Evolutionary conservation across 306 rosid genomes (phyloP).

Genomic region (Glycine soja): DNA sequence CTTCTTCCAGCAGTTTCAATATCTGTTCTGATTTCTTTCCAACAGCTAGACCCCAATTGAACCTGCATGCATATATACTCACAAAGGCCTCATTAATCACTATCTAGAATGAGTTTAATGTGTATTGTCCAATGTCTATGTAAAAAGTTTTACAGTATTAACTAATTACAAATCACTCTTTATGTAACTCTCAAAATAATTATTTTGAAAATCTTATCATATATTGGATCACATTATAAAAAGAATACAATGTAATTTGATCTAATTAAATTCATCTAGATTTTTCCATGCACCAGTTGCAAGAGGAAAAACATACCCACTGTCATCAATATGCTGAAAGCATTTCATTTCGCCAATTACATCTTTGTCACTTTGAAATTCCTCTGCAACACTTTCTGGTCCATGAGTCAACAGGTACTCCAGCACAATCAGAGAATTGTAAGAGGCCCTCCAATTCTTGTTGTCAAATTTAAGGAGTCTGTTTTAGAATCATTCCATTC

Average conservation of each 20-base stretch:
- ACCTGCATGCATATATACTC: conserved; percentile 53
- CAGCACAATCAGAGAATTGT: conserved; percentile 69
- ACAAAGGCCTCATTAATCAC: not conserved
- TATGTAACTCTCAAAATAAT: too few relatives aligned
- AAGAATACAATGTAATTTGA: too few relatives aligned
- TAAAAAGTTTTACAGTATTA: not conserved
- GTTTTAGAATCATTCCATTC: conserved; percentile 33
- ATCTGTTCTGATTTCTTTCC: conserved; percentile 67
- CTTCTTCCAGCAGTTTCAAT: conserved; percentile 62
- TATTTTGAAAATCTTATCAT: too few relatives aligned
- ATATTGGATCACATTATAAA: too few relatives aligned
- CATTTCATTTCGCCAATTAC: conserved; percentile 60
- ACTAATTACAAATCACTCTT: not conserved
- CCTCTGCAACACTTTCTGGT: conserved; percentile 75
- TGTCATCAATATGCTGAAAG: conserved; percentile 70
- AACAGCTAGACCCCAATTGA: conserved; percentile 79
- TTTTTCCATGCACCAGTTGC: not conserved
- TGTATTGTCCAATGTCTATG: not conserved
- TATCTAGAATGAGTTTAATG: not conserved
- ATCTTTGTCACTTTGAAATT: conserved; percentile 66
- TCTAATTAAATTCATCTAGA: conserved; percentile 1
- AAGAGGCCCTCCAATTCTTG: conserved; percentile 73
- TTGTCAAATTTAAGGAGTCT: conserved; percentile 76
- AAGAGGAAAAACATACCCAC: conserved; percentile 56
- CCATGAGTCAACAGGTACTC: conserved; percentile 82